A percentile compares a stretch with the other conserved stretches of the same genome.
Conservation (phyloP, 2,329 filamentous ascomycete genomes). For the Proliferodiscus dingleyae region DNA sequence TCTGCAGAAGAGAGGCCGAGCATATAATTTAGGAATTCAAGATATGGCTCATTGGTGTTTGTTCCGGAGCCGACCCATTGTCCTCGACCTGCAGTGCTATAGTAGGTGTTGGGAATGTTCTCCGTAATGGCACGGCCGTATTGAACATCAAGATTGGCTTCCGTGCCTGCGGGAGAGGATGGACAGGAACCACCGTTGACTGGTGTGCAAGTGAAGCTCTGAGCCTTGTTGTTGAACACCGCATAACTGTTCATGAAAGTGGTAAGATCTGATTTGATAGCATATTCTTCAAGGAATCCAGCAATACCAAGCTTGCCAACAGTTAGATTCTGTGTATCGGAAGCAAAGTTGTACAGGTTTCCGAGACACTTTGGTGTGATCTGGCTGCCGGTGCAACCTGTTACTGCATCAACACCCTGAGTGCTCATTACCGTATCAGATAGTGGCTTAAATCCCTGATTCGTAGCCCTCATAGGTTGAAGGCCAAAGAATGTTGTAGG, state of each 20-base stretch:
- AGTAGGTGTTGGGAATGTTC: conserved; percentile 50
- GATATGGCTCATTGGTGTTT: conserved; percentile 65
- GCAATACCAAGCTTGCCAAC: conserved; percentile 26
- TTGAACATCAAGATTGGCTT: conserved; percentile 58
- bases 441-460: conserved; percentile 10
- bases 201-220: conserved; percentile 32
- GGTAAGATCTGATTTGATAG: conserved; percentile 24
- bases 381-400: conserved; percentile 23
- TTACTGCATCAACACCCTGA: conserved; percentile 18
- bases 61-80: conserved; percentile 42
- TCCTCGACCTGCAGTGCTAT: conserved; percentile 51
- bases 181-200: conserved; percentile 31
- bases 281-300: conserved; percentile 27
- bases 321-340: conserved; percentile 13
- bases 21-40: conserved; percentile 56
- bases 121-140: conserved; percentile 50
- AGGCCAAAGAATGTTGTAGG: conserved; percentile 55
- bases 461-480: conserved; percentile 27
- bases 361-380: conserved; percentile 28
- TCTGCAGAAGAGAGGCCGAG: conserved; percentile 44
- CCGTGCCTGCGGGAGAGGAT: conserved; percentile 27
- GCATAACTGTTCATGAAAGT: conserved; percentile 26
- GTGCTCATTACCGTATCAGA: conserved; percentile 8
- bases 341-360: conserved; percentile 27
- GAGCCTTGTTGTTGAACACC: conserved; percentile 19